Percentiles rank a stretch among this genome's conserved stretches.
phyloP scores from a whole-genome alignment of 2,329 filamentous ascomycete species.

The Xylariales sp. region DNA sequence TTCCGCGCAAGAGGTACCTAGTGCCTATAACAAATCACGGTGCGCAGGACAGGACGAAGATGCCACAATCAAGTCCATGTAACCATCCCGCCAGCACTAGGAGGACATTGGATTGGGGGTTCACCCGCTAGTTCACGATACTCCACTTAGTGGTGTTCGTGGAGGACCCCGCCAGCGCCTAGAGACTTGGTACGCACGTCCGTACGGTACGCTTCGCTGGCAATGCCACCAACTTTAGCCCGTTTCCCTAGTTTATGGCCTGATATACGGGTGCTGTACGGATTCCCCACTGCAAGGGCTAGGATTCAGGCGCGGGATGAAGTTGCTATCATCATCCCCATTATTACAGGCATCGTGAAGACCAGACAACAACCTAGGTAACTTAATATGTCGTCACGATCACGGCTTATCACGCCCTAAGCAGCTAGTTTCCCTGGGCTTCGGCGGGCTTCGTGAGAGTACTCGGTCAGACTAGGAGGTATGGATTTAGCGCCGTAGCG shows the following conservation, averaged over 20 bases:
- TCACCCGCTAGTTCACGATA: slow-evolving; percentile 30
- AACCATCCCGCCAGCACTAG: slow-evolving; percentile 37
- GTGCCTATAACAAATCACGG: slow-evolving; percentile 18
- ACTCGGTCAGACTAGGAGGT: background rate
- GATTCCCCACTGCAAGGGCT: slow-evolving; percentile 26
- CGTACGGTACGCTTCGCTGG: slow-evolving; percentile 25
- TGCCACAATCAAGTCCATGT: slow-evolving; percentile 41
- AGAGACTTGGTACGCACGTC: slow-evolving; percentile 9
- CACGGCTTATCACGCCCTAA: slow-evolving; percentile 23
- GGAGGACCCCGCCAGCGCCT: slow-evolving; percentile 39
- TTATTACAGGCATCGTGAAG: slow-evolving; percentile 25
- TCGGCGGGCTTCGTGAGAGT: background rate
- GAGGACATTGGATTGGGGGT: background rate
- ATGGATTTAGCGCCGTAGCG: slow-evolving; percentile 2
- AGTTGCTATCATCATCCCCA: slow-evolving; percentile 9
- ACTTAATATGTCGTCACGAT: slow-evolving; percentile 31
- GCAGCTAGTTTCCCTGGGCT: background rate
- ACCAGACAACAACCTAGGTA: slow-evolving; percentile 4
- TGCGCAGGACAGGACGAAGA: slow-evolving; percentile 9
- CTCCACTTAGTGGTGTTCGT: slow-evolving; percentile 34
- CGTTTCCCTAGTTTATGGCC: slow-evolving; percentile 23
- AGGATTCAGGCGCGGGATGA: slow-evolving; percentile 29
- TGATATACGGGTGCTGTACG: slow-evolving; percentile 26
- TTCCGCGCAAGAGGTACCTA: slow-evolving; percentile 5
- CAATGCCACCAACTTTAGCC: slow-evolving; percentile 23